phyloP scores from a whole-genome alignment of 1,284 basidiomycete species.

The Malassezia arunalokei region DNA sequence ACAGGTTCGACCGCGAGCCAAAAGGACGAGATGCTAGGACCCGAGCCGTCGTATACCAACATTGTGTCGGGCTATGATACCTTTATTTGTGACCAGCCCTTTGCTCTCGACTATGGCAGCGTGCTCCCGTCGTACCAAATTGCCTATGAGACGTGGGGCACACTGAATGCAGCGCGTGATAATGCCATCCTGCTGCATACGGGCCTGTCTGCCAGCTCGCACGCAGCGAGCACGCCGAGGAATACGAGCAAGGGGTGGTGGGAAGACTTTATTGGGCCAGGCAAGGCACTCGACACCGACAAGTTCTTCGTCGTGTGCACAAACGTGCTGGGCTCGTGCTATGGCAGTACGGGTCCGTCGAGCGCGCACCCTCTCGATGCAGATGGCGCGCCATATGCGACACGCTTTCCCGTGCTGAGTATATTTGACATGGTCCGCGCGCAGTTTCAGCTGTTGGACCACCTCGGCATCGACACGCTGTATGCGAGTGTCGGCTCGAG shows the following conservation, averaged over 20 bases:
- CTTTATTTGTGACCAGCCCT: conserved; percentile 49
- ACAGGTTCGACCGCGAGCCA: neutral
- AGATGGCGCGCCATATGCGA: conserved; percentile 60
- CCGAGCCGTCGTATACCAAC: conserved; percentile 49
- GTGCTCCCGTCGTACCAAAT: conserved; percentile 65
- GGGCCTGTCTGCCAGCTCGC: conserved; percentile 84
- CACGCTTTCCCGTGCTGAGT: conserved; percentile 77
- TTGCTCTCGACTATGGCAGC: conserved; percentile 63
- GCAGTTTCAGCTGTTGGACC: conserved; percentile 75
- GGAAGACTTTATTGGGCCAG: conserved; percentile 95
- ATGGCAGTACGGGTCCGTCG: conserved; percentile 87
- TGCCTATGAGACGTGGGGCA: conserved; percentile 97
- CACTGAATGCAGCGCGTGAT: conserved; percentile 61
- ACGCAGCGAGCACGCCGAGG: conserved; percentile 69
- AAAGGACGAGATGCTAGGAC: conserved; percentile 31
- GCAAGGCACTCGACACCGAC: conserved; percentile 74
- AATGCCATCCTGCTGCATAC: conserved; percentile 97
- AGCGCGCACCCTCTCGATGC: conserved; percentile 57
- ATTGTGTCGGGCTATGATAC: conserved; percentile 47
- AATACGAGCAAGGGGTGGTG: conserved; percentile 89
- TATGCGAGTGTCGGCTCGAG: conserved; percentile 86
- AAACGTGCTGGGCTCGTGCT: conserved; percentile 94
- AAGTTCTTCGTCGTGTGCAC: conserved; percentile 89
- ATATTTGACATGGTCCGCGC: conserved; percentile 93
- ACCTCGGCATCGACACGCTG: conserved; percentile 68